phyloP scores from a whole-genome alignment of 768 basidiomycete species.

The Hygrophoropsis aurantiaca region DNA sequence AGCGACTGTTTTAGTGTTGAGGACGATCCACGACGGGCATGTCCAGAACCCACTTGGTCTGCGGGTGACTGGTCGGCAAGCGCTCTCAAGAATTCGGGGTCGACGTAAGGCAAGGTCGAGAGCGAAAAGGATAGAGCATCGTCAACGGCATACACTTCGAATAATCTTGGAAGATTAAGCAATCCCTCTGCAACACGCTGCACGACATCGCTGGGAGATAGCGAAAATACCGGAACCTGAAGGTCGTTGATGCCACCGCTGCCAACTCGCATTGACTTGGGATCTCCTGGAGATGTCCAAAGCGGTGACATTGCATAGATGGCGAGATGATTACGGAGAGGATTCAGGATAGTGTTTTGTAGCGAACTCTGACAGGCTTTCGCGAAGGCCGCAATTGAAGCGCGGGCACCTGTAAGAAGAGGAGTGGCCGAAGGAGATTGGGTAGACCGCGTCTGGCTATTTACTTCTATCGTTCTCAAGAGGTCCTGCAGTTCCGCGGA shows the following conservation, averaged over 20 bases:
- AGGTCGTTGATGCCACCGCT: conserved; percentile 52
- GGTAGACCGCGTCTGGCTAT: conserved; percentile 30
- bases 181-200: conserved; percentile 92
- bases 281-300: conserved; percentile 61
- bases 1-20: conserved; percentile 33
- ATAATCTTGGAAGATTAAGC: conserved; percentile 87
- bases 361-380: conserved; percentile 73
- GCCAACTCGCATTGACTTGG: conserved; percentile 39
- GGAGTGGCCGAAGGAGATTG: conserved; percentile 20
- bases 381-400: conserved; percentile 63
- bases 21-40: conserved; percentile 44
- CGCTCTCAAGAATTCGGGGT: conserved; percentile 51
- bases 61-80: conserved; percentile 38
- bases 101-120: conserved; percentile 73
- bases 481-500: conserved; percentile 71
- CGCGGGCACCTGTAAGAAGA: conserved; percentile 54
- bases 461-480: conserved; percentile 49
- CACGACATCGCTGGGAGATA: conserved; percentile 86
- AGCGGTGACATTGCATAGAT: conserved; percentile 65
- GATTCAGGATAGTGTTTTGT: conserved; percentile 82
- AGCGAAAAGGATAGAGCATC: conserved; percentile 88
- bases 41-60: conserved; percentile 26
- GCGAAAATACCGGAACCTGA: conserved; percentile 86
- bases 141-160: conserved; percentile 93
- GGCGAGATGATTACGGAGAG: conserved; percentile 70